Evolutionary conservation across 2,329 filamentous ascomycete genomes (phyloP).

Genomic region (Pestalotiopsis sp.): DNA sequence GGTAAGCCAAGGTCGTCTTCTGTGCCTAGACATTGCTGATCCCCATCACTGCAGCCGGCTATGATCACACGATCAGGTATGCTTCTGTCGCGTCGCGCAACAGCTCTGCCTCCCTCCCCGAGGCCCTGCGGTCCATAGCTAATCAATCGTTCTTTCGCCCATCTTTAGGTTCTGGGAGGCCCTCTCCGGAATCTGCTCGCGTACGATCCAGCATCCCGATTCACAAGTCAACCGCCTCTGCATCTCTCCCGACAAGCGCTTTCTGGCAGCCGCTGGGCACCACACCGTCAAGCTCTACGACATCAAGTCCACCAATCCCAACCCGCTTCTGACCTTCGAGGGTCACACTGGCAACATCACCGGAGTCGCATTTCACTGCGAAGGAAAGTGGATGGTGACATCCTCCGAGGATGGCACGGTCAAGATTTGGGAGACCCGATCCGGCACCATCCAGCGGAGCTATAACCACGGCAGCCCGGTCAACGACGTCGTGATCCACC

Average conservation of each 20-base stretch:
- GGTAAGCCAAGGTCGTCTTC: slow-evolving; percentile 38
- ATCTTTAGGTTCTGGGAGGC: slow-evolving; percentile 89
- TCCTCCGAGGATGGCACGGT: slow-evolving; percentile 95
- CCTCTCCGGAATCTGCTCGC: slow-evolving; percentile 93
- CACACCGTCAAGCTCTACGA: slow-evolving; percentile 96
- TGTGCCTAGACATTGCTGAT: slow-evolving; percentile 13
- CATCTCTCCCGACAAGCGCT: slow-evolving; percentile 97
- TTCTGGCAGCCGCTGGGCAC: slow-evolving; percentile 77
- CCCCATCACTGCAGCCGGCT: slow-evolving; percentile 46
- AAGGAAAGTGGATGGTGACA: slow-evolving; percentile 99
- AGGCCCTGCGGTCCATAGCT: not conserved
- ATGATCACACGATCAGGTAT: slow-evolving; percentile 64
- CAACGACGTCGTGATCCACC: slow-evolving; percentile 99
- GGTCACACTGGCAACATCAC: slow-evolving; percentile 96
- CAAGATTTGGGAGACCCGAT: slow-evolving; percentile 94
- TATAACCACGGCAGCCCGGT: slow-evolving; percentile 88
- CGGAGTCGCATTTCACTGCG: slow-evolving; percentile 95
- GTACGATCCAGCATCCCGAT: slow-evolving; percentile 96
- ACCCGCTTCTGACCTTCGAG: slow-evolving; percentile 89
- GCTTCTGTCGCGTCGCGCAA: slow-evolving; percentile 11
- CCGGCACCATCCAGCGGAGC: slow-evolving; percentile 83
- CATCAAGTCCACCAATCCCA: slow-evolving; percentile 97
- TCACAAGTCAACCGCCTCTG: slow-evolving; percentile 98
- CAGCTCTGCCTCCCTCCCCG: not conserved
- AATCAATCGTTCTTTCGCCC: not conserved